These are phyloP conservation scores for Apophysomyces ossiformis DNA, from an alignment of 371 early-diverging fungal species.

Conservation along the genomic window DNA sequence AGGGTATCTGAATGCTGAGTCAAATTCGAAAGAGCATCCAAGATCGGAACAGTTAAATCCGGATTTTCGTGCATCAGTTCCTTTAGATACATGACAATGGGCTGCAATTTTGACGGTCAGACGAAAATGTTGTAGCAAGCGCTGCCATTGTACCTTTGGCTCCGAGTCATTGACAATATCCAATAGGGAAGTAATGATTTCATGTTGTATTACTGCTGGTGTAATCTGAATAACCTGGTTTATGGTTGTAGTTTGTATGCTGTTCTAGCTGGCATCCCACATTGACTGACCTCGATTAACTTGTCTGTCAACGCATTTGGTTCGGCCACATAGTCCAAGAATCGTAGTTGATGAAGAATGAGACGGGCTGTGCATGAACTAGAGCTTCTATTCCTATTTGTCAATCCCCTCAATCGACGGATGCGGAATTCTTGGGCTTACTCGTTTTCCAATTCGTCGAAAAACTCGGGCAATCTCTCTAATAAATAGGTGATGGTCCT, in stretches of 20 bases:
- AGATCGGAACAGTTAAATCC: conserved; percentile 70
- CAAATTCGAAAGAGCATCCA: conserved; percentile 79
- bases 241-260: neutral
- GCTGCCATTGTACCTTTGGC: conserved; percentile 52
- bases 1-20: conserved; percentile 60
- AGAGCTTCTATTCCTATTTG: conserved; percentile 20
- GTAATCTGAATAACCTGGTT: conserved; percentile 64
- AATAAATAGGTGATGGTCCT: conserved; percentile 62
- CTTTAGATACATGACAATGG: conserved; percentile 65
- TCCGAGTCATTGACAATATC: conserved; percentile 82
- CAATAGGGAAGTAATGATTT: conserved; percentile 75
- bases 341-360: conserved; percentile 78
- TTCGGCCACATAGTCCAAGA: conserved; percentile 78
- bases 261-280: neutral
- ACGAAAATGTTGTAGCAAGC: neutral
- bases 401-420: neutral
- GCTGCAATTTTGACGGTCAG: conserved; percentile 23
- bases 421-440: conserved; percentile 14
- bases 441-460: conserved; percentile 62
- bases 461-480: conserved; percentile 69
- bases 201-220: conserved; percentile 71
- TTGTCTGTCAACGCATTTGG: conserved; percentile 67
- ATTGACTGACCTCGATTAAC: conserved; percentile 64
- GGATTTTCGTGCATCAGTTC: conserved; percentile 65
- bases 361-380: conserved; percentile 65